Evolutionary conservation across 1,139 yeast genomes (phyloP), one percentile per base, ranked within the genome.

Genomic region (Scheffersomyces quercinus): DNA sequence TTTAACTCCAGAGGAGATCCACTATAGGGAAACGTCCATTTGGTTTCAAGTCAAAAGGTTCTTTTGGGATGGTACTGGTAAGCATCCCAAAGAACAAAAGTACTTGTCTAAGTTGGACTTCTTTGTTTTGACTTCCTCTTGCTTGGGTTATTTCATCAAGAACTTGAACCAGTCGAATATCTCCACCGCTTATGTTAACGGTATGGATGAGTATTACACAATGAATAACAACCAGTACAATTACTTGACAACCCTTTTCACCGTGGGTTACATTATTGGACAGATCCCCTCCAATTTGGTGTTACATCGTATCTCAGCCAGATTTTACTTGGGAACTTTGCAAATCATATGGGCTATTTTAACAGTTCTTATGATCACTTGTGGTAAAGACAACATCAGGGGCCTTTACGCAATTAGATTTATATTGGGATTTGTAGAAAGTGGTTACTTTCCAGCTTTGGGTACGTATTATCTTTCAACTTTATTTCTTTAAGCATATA

Each of bases 371-470:
- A 67, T 77, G 70, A 72, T 81, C 41, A 70, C 77, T 0, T 71
- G 76, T 60, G 64, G 55, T 51, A 55, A 44, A 4, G 54, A 59
- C 28, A 57, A 54, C 29, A 61, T 80, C 7, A 53, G 67, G 1
- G 77, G 79, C 5, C 53, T 83, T 51, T 80, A 78, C 59, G 86
- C 81, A 0, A 48, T 81, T 26, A 62, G 88, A 40, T 83, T 82
- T 54, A 63, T 83, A 32, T 58, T 82, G 41, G 89, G 88, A 0
- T 60, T 81, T 6, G 67, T 76, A 2, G 88, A 82, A 56, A 60
- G 82, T 16, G 85, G 85, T 0, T 78, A 78, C 48, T 81, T 80
- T 59, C 86, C 86, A 2, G 81, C 80, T 20, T 64, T 80, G 46
- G 78, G 35, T 31, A 31, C 24, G 35, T 31, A 31, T 31, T 11